Evolutionary conservation across 495 filamentous ascomycete genomes (phyloP), one percentile per base, ranked within the genome.

Genomic region (Lindgomyces ingoldianus): DNA sequence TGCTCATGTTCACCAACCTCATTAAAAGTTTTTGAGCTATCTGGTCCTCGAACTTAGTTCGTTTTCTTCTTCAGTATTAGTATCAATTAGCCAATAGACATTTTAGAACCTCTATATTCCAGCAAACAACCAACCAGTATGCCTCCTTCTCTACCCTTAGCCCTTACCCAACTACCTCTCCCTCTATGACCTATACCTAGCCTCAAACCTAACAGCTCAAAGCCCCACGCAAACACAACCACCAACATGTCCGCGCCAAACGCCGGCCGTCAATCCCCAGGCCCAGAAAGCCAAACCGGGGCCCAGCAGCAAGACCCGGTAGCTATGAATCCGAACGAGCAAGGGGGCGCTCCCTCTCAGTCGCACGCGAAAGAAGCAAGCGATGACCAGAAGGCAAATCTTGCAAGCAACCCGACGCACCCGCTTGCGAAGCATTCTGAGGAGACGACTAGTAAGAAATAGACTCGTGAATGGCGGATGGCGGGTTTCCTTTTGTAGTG

Each of bases 231-330:
- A 54, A 24, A 14, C 21, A 49, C 21, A 64, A 29, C 14, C 26
- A 30, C 14, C 49, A 67, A 49, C 16, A 87, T 88, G 86, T 86
- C 86, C 59, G 76, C 79, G 25, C 78, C 76, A 41, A 80, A 81
- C 75, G 69, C 80, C 70, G 90, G 91, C 74, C 88, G 87, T 68
- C 85, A 96, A 74, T 98, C 93, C 10, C 93, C 93, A 14, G 77
- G 85, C 18, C 91, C 90, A 9, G 87, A 91, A 78, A 51, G 69
- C 51, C 88, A 89, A 72, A 73, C 81, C n/a, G 84, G 81, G 55
- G 73, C 77, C 29, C 93, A 97, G 75, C 77, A 84, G 48, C 73
- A 79, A 39, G 84, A 83, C 4, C 68, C 80, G 2, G 79, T 81
- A 0, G 83, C 76, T 33, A 76, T 78, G 14, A 67, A 74, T 22